Evolutionary conservation across 2,329 filamentous ascomycete species (phyloP).

Genomic region (Alternaria sp.): DNA sequence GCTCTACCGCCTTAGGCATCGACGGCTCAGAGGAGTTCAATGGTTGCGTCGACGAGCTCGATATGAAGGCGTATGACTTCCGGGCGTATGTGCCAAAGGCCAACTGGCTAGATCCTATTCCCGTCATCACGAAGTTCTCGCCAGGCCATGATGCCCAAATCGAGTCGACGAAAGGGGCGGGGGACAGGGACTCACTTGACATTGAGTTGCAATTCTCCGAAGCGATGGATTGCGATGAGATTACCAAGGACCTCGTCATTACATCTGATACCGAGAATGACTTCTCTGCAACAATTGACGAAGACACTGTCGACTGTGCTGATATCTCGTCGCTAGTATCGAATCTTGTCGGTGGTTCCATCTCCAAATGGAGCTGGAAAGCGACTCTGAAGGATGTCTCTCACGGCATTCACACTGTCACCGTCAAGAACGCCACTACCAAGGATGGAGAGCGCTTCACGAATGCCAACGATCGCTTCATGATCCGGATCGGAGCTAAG

Average conservation of each 20-base stretch:
- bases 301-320: not conserved
- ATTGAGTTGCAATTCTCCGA: not conserved
- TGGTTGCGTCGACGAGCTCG: constrained; percentile 62
- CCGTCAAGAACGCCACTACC: constrained; percentile 61
- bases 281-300: not conserved
- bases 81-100: constrained; percentile 64
- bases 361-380: constrained; percentile 50
- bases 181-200: not conserved
- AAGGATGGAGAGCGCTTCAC: constrained; percentile 53
- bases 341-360: not conserved
- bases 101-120: constrained; percentile 58
- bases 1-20: constrained; percentile 50
- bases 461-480: constrained; percentile 64
- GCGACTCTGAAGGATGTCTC: constrained; percentile 62
- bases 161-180: constrained; percentile 57
- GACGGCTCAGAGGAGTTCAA: constrained; percentile 52
- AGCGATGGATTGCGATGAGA: not conserved
- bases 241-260: not conserved
- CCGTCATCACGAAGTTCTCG: constrained; percentile 65
- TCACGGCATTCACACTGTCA: constrained; percentile 66
- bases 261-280: not conserved
- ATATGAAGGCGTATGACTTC: constrained; percentile 63
- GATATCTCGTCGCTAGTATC: not conserved
- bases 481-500: constrained; percentile 64
- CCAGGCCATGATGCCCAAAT: constrained; percentile 68